A percentile compares a stretch with the other conserved stretches of the same genome.
Evolutionary conservation across 305 asterid genomes (phyloP).

Genomic region (Solanum chacoense): DNA sequence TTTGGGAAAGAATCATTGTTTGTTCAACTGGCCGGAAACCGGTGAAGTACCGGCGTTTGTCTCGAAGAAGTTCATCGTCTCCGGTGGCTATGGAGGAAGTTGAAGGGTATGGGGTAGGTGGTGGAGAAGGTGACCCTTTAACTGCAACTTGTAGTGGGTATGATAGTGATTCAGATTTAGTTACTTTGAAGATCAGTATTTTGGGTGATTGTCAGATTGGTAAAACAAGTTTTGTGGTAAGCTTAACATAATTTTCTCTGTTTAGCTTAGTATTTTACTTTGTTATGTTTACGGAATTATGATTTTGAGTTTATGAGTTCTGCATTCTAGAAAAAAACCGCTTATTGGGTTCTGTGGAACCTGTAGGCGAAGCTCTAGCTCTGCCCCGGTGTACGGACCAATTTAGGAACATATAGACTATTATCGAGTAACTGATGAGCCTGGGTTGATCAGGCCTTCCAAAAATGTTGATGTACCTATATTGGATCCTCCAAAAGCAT

Average conservation of each 20-base stretch:
- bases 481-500: not conserved
- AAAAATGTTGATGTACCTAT: not conserved
- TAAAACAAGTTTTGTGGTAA: constrained; percentile 82
- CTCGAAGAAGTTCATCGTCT: constrained; percentile 17
- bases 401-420: not conserved
- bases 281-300: not conserved
- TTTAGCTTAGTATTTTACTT: not conserved
- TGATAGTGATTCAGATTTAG: constrained; percentile 79
- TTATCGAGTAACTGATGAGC: not conserved
- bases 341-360: not conserved
- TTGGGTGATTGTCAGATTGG: constrained; percentile 91
- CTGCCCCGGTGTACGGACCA: not conserved
- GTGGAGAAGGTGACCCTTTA: not conserved
- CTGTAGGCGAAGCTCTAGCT: not conserved
- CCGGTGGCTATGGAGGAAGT: constrained; percentile 9
- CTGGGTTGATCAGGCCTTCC: not conserved
- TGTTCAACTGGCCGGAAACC: constrained; percentile 44
- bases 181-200: constrained; percentile 66
- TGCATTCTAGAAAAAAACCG: not conserved
- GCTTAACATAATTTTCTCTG: not conserved
- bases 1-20: constrained; percentile 52
- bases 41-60: constrained; percentile 39
- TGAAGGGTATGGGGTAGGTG: not conserved
- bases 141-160: constrained; percentile 35
- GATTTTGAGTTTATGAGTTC: not conserved